Conservation (phyloP, 2,329 filamentous ascomycete genomes). For the Myriosclerotinia duriaeana region DNA sequence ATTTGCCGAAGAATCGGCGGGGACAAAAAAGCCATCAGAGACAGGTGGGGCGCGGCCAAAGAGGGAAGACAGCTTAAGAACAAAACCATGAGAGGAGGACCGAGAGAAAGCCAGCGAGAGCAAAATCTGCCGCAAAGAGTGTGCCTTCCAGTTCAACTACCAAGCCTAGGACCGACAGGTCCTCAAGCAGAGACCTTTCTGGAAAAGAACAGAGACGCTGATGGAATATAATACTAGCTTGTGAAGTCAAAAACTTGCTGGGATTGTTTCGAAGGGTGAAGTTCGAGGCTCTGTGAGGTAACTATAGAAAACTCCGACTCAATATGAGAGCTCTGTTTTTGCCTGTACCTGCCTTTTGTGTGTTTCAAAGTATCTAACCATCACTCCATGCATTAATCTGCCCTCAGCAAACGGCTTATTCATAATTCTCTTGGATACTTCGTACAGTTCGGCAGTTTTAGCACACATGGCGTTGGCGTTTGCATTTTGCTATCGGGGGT, state of each 20-base stretch:
- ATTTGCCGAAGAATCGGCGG: neutral
- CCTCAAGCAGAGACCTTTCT: neutral
- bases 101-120: neutral
- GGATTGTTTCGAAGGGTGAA: neutral
- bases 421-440: neutral
- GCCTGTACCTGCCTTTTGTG: neutral
- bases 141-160: neutral
- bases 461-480: neutral
- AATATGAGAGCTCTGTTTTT: neutral
- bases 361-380: neutral
- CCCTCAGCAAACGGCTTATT: neutral
- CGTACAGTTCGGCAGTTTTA: neutral
- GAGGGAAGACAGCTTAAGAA: neutral
- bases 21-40: neutral
- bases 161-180: neutral
- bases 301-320: neutral
- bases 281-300: neutral
- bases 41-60: neutral
- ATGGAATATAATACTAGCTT: neutral
- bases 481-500: neutral
- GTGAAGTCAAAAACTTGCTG: neutral
- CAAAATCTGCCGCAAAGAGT: neutral
- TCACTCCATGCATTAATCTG: neutral
- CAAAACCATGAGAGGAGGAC: neutral
- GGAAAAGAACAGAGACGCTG: neutral